Conservation (phyloP, 305 asterid species). For the Ilex paraguariensis region DNA sequence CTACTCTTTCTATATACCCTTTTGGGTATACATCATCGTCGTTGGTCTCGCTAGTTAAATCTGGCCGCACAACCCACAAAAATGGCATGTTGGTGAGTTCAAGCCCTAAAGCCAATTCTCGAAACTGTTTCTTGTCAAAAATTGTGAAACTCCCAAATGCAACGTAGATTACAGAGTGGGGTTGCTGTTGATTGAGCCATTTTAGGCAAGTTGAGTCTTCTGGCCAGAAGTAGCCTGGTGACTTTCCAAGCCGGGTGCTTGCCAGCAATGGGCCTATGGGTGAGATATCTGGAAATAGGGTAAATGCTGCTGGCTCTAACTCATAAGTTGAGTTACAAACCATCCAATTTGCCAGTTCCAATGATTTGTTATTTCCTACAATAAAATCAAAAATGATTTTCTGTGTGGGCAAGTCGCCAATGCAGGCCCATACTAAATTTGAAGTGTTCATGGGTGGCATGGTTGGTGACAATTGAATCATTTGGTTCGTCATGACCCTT, state of each 20-base stretch:
- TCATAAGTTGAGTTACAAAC: slow-evolving; percentile 47
- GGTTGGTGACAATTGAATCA: slow-evolving; percentile 28
- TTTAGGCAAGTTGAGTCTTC: slow-evolving; percentile 36
- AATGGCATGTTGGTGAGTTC: slow-evolving; percentile 41
- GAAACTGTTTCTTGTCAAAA: slow-evolving; percentile 36
- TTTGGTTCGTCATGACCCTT: slow-evolving; percentile 22
- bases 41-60: slow-evolving; percentile 6
- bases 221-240: slow-evolving; percentile 39
- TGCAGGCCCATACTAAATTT: slow-evolving; percentile 28
- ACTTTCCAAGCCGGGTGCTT: slow-evolving; percentile 33
- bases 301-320: slow-evolving; percentile 42
- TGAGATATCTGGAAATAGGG: slow-evolving; percentile 20
- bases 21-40: slow-evolving; percentile 18
- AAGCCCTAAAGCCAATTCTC: slow-evolving; percentile 52
- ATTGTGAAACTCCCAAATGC: slow-evolving; percentile 53
- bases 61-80: slow-evolving; percentile 58
- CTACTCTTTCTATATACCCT: slow-evolving; percentile 40
- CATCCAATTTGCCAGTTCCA: slow-evolving; percentile 28
- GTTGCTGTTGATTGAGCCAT: slow-evolving; percentile 59
- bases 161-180: slow-evolving; percentile 43
- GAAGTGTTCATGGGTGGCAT: slow-evolving; percentile 32
- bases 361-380: neutral
- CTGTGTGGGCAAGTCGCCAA: slow-evolving; percentile 14
- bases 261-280: slow-evolving; percentile 61
- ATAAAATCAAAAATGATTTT: slow-evolving; percentile 19